Conservation (phyloP, 225 moss, liverwort and hornwort genomes). For the Takakia lepidozioides region DNA sequence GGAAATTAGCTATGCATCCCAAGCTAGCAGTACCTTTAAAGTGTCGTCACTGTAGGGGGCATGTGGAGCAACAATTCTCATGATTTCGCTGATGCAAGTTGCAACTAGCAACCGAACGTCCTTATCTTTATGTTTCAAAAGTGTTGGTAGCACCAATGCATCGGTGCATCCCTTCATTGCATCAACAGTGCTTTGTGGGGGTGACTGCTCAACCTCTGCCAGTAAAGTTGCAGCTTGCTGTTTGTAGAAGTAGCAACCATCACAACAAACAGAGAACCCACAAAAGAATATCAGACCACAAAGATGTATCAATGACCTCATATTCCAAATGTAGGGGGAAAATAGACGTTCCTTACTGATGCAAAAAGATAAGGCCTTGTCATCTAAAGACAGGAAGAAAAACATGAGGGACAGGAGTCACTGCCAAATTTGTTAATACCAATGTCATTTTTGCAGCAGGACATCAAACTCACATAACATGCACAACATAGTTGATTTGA, state of each 20-base stretch:
- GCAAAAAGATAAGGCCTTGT: background rate
- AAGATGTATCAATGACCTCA: too few relatives aligned
- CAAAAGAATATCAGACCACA: too few relatives aligned
- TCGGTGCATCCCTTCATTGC: slow-evolving; percentile 87
- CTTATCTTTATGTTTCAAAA: slow-evolving; percentile 93
- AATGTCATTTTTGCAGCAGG: too few relatives aligned
- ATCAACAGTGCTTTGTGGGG: slow-evolving; percentile 61
- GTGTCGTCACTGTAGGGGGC: slow-evolving; percentile 79
- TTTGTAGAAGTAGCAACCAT: slow-evolving; percentile 2
- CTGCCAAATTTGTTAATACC: too few relatives aligned
- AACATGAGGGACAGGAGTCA: too few relatives aligned
- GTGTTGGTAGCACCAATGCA: slow-evolving; percentile 53
- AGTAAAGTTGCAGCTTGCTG: slow-evolving; percentile 59
- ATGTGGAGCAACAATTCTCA: slow-evolving; percentile 98
- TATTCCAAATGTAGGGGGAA: too few relatives aligned
- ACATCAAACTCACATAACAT: too few relatives aligned
- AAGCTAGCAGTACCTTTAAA: slow-evolving; percentile 83
- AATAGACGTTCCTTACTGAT: too few relatives aligned
- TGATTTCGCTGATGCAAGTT: slow-evolving; percentile 92
- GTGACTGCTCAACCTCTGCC: slow-evolving; percentile 88
- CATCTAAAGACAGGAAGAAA: too few relatives aligned
- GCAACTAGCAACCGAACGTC: slow-evolving; percentile 86
- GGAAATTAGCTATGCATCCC: too few relatives aligned
- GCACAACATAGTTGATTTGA: too few relatives aligned
- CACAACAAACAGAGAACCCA: background rate